phyloP scores from a whole-genome alignment of 441 rosid genomes.

The Jatropha multifida region DNA sequence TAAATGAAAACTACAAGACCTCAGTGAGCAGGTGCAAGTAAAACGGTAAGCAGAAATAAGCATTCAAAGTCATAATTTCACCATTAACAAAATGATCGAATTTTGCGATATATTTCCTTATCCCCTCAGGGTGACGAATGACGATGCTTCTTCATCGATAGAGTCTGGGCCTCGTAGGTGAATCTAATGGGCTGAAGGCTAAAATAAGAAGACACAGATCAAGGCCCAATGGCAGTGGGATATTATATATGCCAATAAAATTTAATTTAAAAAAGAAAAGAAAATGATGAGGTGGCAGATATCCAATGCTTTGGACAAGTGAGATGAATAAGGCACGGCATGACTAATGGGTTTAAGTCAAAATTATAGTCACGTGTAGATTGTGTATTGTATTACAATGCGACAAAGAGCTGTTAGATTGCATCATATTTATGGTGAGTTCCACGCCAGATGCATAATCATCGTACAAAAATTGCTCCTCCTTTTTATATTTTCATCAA shows the following conservation, averaged over 20 bases:
- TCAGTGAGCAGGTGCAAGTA: too few species aligned
- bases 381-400: conserved; percentile 1
- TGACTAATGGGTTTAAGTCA: too few species aligned
- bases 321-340: too few species aligned
- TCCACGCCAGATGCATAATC: conserved; percentile 32
- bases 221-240: neutral
- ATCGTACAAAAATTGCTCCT: neutral
- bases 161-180: neutral
- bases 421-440: conserved; percentile 25
- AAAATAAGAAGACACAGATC: neutral
- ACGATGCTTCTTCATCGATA: neutral
- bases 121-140: neutral
- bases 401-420: conserved; percentile 27
- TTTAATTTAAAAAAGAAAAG: neutral
- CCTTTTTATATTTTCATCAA: neutral
- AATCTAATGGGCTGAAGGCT: neutral
- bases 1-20: too few species aligned
- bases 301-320: conserved; percentile 4
- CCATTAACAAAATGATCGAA: neutral
- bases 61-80: too few species aligned
- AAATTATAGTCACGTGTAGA: conserved; percentile 28
- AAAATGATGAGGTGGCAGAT: neutral
- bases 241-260: too few species aligned
- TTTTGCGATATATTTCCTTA: neutral
- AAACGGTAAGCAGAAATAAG: too few species aligned